Base-by-base conservation (phyloP, 2,329 filamentous ascomycete genomes). In the Aspergillus neotritici region DNA sequence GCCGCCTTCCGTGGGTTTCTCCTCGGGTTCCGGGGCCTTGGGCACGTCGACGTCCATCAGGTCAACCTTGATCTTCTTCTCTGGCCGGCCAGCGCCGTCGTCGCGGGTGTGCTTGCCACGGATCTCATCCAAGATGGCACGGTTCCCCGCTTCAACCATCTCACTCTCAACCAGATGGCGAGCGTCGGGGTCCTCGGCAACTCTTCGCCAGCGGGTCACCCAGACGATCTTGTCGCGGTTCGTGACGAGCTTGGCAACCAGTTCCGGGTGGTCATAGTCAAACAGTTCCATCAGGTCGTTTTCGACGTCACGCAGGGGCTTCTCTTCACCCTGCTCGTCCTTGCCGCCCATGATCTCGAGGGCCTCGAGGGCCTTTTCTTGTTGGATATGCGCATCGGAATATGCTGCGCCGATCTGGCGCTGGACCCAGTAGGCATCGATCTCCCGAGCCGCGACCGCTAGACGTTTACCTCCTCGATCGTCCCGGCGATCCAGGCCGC, bases 271-370 rank as follows among this genome's bases (percentile, higher is more conserved):
- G 58, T 97, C 91, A 59, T 94, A 98, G 58, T 98, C 93, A 56
- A 98, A 97, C 0, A 98, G 78, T 58, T 96, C 93, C 86, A 97
- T 97, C 45, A 98, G 75, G 50, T 98, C 93, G 65, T 98, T 98
- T 61, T 98, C 93, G 43, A 97, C 90, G 60, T 98, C 91, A 57
- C 91, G 83, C 25, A 97, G 74, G 11, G 86, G 78, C 65, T 87
- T 90, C 58, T 94, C 88, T 47, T 91, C 84, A 12, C 85, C 89
- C 43, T 86, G 84, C 39, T 79, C 64, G 6, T 82, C 77, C 50
- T 84, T 77, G 34, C 86, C 89, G 25, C 86, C 85, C 41, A 98
- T 77, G 37, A 94, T 89, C 30, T 83, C 80, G 41, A 98, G 75
- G 0, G 89, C 90, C 53, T 87, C 79, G 52, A 84, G 80, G 5